Conservation (phyloP, 805 yeast genomes). For the Lachancea nothofagi region DNA sequence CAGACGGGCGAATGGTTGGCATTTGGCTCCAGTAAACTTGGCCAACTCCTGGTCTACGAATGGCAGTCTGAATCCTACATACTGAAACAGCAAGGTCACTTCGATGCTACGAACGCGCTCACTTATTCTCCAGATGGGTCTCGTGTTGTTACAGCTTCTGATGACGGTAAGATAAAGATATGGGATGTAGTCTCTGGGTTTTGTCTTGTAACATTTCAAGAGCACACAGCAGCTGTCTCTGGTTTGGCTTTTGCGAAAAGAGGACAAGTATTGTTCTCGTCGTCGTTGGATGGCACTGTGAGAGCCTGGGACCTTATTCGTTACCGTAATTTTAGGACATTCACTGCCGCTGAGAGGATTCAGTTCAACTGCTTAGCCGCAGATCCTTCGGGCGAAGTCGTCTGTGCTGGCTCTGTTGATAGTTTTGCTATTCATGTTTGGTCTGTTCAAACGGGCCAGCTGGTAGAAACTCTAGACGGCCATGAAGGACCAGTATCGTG, state of each 20-base stretch:
- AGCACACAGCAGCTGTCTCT: slow-evolving; percentile 85
- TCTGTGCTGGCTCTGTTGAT: slow-evolving; percentile 90
- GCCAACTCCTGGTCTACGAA: slow-evolving; percentile 95
- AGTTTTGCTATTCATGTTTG: slow-evolving; percentile 89
- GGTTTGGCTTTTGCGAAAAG: slow-evolving; percentile 79
- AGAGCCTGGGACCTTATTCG: slow-evolving; percentile 95
- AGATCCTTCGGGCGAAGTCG: slow-evolving; percentile 95
- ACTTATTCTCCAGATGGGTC: slow-evolving; percentile 95
- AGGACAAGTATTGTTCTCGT: slow-evolving; percentile 86
- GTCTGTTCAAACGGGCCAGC: slow-evolving; percentile 94
- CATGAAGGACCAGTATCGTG: slow-evolving; percentile 95
- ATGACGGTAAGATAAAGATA: slow-evolving; percentile 92
- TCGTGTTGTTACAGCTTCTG: slow-evolving; percentile 85
- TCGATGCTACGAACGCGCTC: slow-evolving; percentile 78
- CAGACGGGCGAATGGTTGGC: slow-evolving; percentile 94
- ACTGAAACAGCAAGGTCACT: slow-evolving; percentile 94
- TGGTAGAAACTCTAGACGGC: slow-evolving; percentile 81
- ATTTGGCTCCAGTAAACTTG: slow-evolving; percentile 82
- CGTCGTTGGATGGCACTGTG: slow-evolving; percentile 93
- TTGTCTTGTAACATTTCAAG: slow-evolving; percentile 85
- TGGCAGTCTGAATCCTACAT: slow-evolving; percentile 98
- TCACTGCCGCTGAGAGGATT: slow-evolving; percentile 82
- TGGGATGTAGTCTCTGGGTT: slow-evolving; percentile 95
- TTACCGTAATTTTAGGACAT: slow-evolving; percentile 89
- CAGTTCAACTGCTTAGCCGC: slow-evolving; percentile 88